Base-by-base conservation (phyloP, 2,329 filamentous ascomycete species). In the Didymella sp. region DNA sequence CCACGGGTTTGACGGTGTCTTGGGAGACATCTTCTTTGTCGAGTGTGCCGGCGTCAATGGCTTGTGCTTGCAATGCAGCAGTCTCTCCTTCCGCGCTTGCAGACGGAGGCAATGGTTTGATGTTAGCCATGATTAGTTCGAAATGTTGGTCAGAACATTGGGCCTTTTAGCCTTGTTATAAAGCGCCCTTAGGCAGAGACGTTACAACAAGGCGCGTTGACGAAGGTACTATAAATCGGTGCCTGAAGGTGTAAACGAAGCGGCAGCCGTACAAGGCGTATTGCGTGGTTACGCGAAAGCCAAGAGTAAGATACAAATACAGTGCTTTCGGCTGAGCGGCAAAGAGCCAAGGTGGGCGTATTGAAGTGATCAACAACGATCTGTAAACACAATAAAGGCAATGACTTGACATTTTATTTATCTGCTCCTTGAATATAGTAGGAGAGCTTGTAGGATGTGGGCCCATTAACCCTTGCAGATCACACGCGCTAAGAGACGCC, bases 51-150 rank as follows among this genome's bases (percentile, higher is more conserved):
- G 49, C 50, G 2, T 65, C 56, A n/a, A 63, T 25, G 11, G 59
- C 27, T 13, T 61, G 51, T 15, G 52, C 51, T 27, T 62, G 59
- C 17, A 63, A 56, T 6, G 51, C 48, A 31, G 59, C 63, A 44
- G 59, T 50, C 40, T 60, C 56, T 2, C 48, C 61, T n/a, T 62
- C 59, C 22, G 33, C 54, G 11, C 28, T 48, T 3, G 48, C 40
- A 11, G 47, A 27, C n/a, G 25, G 53, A 24, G 40, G 31, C 2
- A 45, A 8, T 35, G 52, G 31, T 33, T 31, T 50, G n/a, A n/a
- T 19, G 9, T 45, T 40, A 3, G 31, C 31, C 52, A 56, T 56
- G 7, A 24, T 27, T 47, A 25, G 5, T 19, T 17, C 8, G 11
- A 4, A 4, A 21, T 1, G 13, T 15, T 4, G 1, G 17, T 19